phyloP scores from a whole-genome alignment of 148 eudicot genomes.

The Rhododendron kiyosumense region DNA sequence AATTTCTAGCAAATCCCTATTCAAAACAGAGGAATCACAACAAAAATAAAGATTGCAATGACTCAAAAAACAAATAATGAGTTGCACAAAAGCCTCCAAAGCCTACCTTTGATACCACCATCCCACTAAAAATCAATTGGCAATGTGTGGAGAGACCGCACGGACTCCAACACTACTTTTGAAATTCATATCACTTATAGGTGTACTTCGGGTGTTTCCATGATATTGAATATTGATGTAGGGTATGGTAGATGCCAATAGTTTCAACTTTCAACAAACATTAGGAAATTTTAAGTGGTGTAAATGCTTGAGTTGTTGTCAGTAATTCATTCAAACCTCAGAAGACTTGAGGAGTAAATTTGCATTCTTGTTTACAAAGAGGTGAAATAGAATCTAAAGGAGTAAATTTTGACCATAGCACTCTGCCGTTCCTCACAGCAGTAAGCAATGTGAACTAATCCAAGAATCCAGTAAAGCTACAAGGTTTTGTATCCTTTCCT shows the following conservation, averaged over 20 bases:
- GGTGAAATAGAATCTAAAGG: background rate
- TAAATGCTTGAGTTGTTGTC: background rate
- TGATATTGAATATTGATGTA: background rate
- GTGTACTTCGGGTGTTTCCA: background rate
- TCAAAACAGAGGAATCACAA: background rate
- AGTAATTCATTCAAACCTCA: background rate
- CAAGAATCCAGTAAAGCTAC: slow-evolving; percentile 4
- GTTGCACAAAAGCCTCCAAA: background rate
- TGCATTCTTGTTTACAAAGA: background rate
- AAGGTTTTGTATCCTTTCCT: background rate
- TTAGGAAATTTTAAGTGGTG: background rate
- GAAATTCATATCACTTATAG: background rate
- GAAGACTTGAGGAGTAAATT: background rate
- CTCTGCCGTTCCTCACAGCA: background rate
- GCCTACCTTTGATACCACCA: background rate
- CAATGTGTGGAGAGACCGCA: background rate
- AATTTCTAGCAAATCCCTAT: too few relatives aligned
- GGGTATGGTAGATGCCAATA: background rate
- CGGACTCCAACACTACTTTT: background rate
- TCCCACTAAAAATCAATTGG: too few relatives aligned
- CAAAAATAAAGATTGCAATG: background rate
- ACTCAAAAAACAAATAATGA: background rate
- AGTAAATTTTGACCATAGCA: slow-evolving; percentile 1
- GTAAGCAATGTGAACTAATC: slow-evolving; percentile 3
- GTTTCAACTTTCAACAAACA: background rate